Conservation (phyloP, 176 grass and related monocot genomes). For the Aegilops sharonensis region DNA sequence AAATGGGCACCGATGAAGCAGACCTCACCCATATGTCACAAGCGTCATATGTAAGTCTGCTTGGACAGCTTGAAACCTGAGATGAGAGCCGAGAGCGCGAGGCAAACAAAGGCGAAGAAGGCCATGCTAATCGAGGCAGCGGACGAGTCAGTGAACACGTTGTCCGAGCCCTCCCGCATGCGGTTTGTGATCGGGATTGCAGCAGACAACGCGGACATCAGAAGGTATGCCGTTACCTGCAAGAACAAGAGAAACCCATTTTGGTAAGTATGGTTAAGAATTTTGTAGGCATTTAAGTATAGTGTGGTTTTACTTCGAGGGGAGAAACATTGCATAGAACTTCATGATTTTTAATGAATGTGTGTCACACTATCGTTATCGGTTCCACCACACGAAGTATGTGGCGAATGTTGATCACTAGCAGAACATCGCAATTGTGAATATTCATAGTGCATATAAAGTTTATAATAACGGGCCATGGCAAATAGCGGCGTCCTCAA, state of each 20-base stretch:
- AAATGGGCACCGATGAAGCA: background rate
- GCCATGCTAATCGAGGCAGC: conserved; percentile 91
- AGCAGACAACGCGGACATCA: conserved; percentile 77
- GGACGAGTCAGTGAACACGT: conserved; percentile 81
- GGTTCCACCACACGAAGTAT: background rate
- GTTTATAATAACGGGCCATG: no score
- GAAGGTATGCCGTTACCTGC: conserved; percentile 74
- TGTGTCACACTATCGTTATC: background rate
- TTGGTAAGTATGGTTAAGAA: background rate
- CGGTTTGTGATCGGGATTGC: conserved; percentile 83
- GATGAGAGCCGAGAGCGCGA: conserved; percentile 65
- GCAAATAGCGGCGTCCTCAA: no score
- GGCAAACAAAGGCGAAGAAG: conserved; percentile 78
- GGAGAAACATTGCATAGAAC: background rate
- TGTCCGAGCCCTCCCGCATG: conserved; percentile 67
- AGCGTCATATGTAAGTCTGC: conserved; percentile 58
- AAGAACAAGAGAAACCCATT: background rate
- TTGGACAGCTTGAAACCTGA: conserved; percentile 86
- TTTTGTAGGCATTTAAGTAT: background rate
- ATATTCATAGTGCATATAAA: no score
- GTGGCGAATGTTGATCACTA: background rate
- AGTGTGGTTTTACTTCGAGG: background rate
- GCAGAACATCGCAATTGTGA: background rate
- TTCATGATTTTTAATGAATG: background rate
- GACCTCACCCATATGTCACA: background rate